These are phyloP conservation scores for Rhizopogon hawkerae DNA, from an alignment of 1,284 basidiomycete genomes.

Conservation along the genomic window DNA sequence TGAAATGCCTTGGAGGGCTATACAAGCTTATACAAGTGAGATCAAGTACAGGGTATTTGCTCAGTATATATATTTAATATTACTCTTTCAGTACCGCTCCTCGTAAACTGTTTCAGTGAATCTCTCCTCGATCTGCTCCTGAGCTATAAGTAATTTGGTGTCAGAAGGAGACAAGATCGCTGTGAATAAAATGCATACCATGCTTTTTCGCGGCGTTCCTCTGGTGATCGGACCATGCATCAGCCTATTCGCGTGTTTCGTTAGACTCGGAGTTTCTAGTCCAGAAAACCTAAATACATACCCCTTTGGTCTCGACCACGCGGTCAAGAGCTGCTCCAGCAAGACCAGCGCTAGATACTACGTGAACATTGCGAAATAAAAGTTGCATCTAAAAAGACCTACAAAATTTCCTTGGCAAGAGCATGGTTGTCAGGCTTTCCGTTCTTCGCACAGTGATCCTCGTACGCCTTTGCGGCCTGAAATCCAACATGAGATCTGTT, in stretches of 20 bases:
- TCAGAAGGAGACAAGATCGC: background rate
- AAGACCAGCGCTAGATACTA: slow-evolving; percentile 34
- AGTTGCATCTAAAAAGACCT: background rate
- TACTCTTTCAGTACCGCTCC: background rate
- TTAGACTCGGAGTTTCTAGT: background rate
- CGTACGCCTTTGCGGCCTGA: slow-evolving; percentile 50
- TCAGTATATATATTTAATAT: background rate
- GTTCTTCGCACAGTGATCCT: slow-evolving; percentile 37
- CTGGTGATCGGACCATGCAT: background rate
- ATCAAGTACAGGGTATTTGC: slow-evolving; percentile 20
- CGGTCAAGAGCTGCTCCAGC: slow-evolving; percentile 40
- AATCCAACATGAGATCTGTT: background rate
- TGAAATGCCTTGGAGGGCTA: no score
- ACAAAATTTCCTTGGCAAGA: slow-evolving; percentile 38
- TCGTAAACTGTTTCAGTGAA: slow-evolving; percentile 4
- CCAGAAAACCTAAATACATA: background rate
- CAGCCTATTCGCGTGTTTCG: background rate
- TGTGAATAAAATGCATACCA: background rate
- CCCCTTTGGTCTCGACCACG: slow-evolving; percentile 40
- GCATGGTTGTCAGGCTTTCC: slow-evolving; percentile 37
- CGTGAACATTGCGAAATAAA: slow-evolving; percentile 21
- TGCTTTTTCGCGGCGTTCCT: background rate
- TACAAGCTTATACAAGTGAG: no score
- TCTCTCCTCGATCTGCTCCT: background rate
- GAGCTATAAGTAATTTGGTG: background rate